These are phyloP conservation scores for Boletellus sp. DNA, from an alignment of 768 basidiomycete genomes.

Conservation along the genomic window DNA sequence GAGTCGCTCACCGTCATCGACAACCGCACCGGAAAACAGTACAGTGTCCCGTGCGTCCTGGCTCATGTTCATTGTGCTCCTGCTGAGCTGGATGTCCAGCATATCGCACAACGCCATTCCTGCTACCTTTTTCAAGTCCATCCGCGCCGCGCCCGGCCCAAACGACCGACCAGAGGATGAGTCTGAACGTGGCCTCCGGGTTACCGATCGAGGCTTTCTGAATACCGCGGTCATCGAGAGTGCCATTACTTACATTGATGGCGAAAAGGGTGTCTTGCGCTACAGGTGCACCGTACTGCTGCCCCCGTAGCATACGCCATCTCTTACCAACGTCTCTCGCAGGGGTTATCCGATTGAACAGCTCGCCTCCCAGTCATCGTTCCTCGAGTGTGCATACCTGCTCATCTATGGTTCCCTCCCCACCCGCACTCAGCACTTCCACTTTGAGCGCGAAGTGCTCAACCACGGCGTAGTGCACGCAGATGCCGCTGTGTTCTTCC, in stretches of 20 bases:
- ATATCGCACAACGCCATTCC: slow-evolving; percentile 77
- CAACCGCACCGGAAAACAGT: slow-evolving; percentile 80
- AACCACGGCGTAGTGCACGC: slow-evolving; percentile 69
- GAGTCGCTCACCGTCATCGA: slow-evolving; percentile 64
- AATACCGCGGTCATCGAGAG: slow-evolving; percentile 81
- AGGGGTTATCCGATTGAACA: slow-evolving; percentile 94
- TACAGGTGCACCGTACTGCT: slow-evolving; percentile 51
- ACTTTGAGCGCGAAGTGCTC: slow-evolving; percentile 74
- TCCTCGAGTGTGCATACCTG: slow-evolving; percentile 81
- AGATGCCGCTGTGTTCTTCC: slow-evolving; percentile 67
- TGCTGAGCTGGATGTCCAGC: slow-evolving; percentile 34
- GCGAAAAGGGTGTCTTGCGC: slow-evolving; percentile 77
- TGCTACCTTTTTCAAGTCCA: slow-evolving; percentile 77
- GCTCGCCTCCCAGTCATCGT: slow-evolving; percentile 73
- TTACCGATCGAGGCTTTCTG: slow-evolving; percentile 76
- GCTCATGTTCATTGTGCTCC: not conserved
- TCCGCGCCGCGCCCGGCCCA: slow-evolving; percentile 53
- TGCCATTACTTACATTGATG: slow-evolving; percentile 87
- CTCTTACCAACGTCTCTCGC: slow-evolving; percentile 2
- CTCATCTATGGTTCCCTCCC: slow-evolving; percentile 87
- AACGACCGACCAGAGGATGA: slow-evolving; percentile 79
- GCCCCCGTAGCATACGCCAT: not conserved
- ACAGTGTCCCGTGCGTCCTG: slow-evolving; percentile 63
- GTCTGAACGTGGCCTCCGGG: slow-evolving; percentile 74
- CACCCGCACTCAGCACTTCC: slow-evolving; percentile 49